These are phyloP conservation scores for Cladobotryum mycophilum DNA, from an alignment of 2,329 filamentous ascomycete species.

Conservation along the genomic window DNA sequence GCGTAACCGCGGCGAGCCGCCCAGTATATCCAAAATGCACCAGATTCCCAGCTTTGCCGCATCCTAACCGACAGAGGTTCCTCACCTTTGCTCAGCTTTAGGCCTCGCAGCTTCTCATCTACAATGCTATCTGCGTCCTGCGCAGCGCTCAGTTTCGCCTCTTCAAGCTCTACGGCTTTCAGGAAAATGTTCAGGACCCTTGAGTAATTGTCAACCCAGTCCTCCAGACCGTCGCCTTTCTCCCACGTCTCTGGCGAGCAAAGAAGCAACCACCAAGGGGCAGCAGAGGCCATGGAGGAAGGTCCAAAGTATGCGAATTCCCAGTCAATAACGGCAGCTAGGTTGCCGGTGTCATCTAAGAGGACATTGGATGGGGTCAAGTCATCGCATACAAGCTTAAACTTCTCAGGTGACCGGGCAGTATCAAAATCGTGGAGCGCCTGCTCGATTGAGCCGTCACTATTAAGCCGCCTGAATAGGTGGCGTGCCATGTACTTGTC, in stretches of 20 bases:
- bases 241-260: conserved; percentile 26
- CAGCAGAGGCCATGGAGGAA: conserved; percentile 27
- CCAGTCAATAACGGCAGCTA: conserved; percentile 35
- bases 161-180: conserved; percentile 24
- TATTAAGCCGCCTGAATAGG: conserved; percentile 25
- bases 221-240: conserved; percentile 16
- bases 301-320: conserved; percentile 33
- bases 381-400: conserved; percentile 13
- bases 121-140: too few relatives aligned
- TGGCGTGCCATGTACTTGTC: conserved; percentile 29
- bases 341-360: conserved; percentile 19
- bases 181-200: conserved; percentile 29
- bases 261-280: conserved; percentile 36
- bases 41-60: conserved; percentile 29
- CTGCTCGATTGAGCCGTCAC: background rate
- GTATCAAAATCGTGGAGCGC: conserved; percentile 7
- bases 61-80: conserved; percentile 24
- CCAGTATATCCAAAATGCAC: conserved; percentile 28
- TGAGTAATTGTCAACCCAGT: conserved; percentile 28
- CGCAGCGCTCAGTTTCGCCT: conserved; percentile 15
- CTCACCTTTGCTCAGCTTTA: background rate
- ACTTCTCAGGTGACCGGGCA: background rate
- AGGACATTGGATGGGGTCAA: conserved; percentile 29
- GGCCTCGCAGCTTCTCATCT: background rate
- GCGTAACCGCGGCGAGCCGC: conserved; percentile 30